Evolutionary conservation across 129 eudicot genomes (phyloP), one percentile per base, ranked within the genome.

Genomic region (Tanacetum coccineum): DNA sequence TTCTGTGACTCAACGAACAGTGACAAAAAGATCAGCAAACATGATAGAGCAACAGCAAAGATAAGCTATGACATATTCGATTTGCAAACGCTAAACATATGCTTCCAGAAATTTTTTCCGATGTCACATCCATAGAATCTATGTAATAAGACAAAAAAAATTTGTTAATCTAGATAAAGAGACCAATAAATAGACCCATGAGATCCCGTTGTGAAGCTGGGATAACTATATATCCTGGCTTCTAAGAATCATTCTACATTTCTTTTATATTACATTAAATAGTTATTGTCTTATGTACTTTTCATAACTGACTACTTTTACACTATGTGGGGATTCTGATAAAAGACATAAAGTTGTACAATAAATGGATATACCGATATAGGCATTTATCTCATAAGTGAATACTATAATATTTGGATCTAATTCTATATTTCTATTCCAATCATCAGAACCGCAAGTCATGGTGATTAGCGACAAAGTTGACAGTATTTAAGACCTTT

Each of bases 391-490:
- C 51, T 46, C 14, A 13, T 44, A 44, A 42, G 50, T 44, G 20
- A 1, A 58, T 12, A 21, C 3, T 3, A 22, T 11, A 19, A 3
- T 55, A 55, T 12, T 25, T 6, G 53, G 68, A 19, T 42, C 19
- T 42, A 42, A 19, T 44, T 36, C 42, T 36, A 6, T 7, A 36
- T 36, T 62, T 53, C 67, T 62, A 62, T 44, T 8, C 51, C 30
- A 20, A 8, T 7, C 12, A 53, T 18, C 59, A 53, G 42, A 36
- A 36, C 10, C 42, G 10, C 42, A 6, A 30, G 45, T 70, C 46
- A 58, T 13, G 25, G 66, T 47, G 48, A 70, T 3, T 17, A 17
- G 66, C 20, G 45, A 70, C 59, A 47, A 46, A 25, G 36, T 40
- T 53, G 36, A 48, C 13, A 48, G 40, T 12, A 49, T 61, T 58